A percentile compares a stretch with the other conserved stretches of the same genome.
phyloP scores from a whole-genome alignment of 2,329 filamentous ascomycete genomes.

The Scopulariopsis brevicaulis region DNA sequence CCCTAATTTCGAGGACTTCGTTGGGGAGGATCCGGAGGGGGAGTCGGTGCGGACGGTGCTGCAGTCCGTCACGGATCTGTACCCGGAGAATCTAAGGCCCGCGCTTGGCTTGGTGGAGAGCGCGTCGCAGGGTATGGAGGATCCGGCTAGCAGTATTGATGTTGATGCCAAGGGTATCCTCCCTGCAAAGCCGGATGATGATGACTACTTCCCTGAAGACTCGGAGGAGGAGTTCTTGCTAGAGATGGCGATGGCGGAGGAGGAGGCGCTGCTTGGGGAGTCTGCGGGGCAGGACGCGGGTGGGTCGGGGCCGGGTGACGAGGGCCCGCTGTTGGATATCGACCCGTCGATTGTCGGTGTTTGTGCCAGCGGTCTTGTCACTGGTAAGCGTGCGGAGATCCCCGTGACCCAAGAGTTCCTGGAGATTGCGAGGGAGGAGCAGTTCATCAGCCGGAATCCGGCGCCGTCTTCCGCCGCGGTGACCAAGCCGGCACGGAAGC shows the following conservation, averaged over 20 bases:
- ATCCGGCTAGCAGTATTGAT: constrained; percentile 35
- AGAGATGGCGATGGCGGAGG: neutral
- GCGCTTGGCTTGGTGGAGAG: constrained; percentile 25
- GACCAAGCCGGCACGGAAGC: neutral
- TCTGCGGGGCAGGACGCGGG: neutral
- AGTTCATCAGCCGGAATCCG: constrained; percentile 12
- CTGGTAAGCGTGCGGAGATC: constrained; percentile 22
- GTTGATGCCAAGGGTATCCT: constrained; percentile 54
- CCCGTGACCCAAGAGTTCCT: constrained; percentile 26
- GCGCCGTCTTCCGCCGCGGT: neutral
- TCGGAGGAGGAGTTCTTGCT: constrained; percentile 38
- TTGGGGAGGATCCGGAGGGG: constrained; percentile 40
- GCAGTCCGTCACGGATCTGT: constrained; percentile 81
- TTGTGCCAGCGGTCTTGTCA: constrained; percentile 27
- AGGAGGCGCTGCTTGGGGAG: neutral
- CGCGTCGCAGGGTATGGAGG: constrained; percentile 7
- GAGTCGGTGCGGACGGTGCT: constrained; percentile 61
- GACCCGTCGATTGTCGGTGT: constrained; percentile 20
- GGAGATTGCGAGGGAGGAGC: constrained; percentile 25
- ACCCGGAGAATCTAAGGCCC: constrained; percentile 51
- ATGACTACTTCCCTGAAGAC: constrained; percentile 35
- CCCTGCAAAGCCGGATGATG: constrained; percentile 31
- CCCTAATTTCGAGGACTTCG: constrained; percentile 55
- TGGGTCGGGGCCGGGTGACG: neutral
- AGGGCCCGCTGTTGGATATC: neutral